A percentile compares a stretch with the other conserved stretches of the same genome.
phyloP scores from a whole-genome alignment of 371 early-diverging fungal genomes.

The Rhizopus delemar region DNA sequence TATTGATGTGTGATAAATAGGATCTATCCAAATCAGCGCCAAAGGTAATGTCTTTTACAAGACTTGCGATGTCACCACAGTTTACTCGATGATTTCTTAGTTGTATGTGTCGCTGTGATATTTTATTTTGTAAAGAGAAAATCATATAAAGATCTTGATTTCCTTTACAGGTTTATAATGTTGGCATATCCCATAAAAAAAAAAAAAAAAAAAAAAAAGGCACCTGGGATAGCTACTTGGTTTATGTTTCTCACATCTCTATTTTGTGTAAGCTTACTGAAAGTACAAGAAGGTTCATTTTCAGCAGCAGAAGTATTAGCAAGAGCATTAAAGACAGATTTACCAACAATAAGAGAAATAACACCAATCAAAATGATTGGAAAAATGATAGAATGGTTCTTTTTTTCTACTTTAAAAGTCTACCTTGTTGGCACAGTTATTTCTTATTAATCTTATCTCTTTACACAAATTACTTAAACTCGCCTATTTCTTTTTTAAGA shows the following conservation, averaged over 20 bases:
- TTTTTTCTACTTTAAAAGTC: conserved; percentile 79
- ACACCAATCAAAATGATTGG: conserved; percentile 96
- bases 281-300: conserved; percentile 65
- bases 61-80: conserved; percentile 98
- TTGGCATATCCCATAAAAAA: conserved; percentile 81
- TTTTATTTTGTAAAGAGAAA: neutral
- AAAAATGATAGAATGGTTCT: conserved; percentile 87
- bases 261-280: conserved; percentile 30
- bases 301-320: conserved; percentile 87
- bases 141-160: conserved; percentile 67
- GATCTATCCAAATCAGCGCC: conserved; percentile 96
- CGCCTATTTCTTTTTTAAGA: too few relatives aligned
- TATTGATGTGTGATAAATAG: conserved; percentile 95
- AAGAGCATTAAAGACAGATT: conserved; percentile 97
- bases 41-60: conserved; percentile 92
- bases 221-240: conserved; percentile 90
- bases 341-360: conserved; percentile 98
- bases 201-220: conserved; percentile 78
- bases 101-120: neutral
- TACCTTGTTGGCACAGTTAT: conserved; percentile 72
- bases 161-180: conserved; percentile 70
- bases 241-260: neutral
- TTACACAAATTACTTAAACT: too few relatives aligned
- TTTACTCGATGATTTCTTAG: conserved; percentile 50
- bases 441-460: neutral